Conservation (phyloP, 176 grass and related monocot species). For the Chloris gayana region DNA sequence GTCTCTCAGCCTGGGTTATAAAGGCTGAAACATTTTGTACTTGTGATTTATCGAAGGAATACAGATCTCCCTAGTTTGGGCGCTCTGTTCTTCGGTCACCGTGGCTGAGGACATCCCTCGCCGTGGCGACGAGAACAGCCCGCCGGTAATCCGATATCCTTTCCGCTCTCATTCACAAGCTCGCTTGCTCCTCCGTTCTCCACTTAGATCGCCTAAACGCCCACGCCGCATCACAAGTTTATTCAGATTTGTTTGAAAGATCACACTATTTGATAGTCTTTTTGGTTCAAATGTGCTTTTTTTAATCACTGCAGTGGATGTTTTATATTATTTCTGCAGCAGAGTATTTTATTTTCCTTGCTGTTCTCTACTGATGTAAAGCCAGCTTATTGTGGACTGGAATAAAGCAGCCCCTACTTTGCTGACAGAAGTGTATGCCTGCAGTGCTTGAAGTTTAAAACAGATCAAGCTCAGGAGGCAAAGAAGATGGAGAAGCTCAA, state of each 20-base stretch:
- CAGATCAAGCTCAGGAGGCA: constrained; percentile 92
- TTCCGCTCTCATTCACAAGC: too few species aligned
- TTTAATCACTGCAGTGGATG: background rate
- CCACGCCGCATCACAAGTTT: too few species aligned
- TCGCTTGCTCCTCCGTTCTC: too few species aligned
- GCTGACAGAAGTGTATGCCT: constrained; percentile 30
- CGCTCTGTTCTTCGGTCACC: too few species aligned
- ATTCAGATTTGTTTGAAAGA: background rate
- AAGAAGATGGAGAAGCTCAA: constrained; percentile 99
- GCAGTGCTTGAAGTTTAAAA: constrained; percentile 96
- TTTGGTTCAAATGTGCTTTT: background rate
- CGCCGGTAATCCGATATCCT: too few species aligned
- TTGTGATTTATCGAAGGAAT: too few species aligned
- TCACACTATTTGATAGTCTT: background rate
- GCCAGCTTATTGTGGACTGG: constrained; percentile 8
- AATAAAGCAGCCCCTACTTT: background rate
- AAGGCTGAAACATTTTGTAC: too few species aligned
- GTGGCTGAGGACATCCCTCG: too few species aligned
- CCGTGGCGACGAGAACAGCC: too few species aligned
- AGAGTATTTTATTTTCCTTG: background rate
- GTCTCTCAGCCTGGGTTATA: too few species aligned
- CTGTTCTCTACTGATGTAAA: background rate
- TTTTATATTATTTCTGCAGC: background rate
- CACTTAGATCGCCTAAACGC: too few species aligned
- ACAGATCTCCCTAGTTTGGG: too few species aligned